These are phyloP conservation scores for Mortierella hygrophila DNA, from an alignment of 192 early-diverging fungal genomes.

Conservation along the genomic window DNA sequence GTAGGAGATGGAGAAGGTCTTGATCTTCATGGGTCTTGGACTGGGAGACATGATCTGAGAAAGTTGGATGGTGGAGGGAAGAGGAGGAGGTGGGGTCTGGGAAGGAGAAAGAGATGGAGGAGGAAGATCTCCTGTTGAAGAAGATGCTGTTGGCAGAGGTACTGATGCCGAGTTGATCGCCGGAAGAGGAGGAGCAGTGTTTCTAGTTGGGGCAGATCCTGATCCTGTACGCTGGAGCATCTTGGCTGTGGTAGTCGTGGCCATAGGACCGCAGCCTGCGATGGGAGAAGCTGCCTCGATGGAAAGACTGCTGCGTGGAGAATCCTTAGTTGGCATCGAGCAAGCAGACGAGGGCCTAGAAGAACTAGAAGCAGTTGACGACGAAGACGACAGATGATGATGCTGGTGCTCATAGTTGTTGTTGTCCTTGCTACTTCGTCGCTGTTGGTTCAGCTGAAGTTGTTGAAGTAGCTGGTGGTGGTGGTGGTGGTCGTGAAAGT, in stretches of 20 bases:
- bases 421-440: neutral
- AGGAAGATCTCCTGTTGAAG: too few relatives aligned
- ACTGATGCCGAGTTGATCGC: neutral
- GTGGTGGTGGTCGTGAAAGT: constrained; percentile 1
- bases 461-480: neutral
- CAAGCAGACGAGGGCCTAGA: neutral
- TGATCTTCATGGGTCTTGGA: neutral
- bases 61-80: neutral
- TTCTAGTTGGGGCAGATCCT: neutral
- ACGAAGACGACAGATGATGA: constrained; percentile 3
- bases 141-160: too few relatives aligned
- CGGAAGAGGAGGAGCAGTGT: neutral
- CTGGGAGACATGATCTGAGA: neutral
- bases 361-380: neutral
- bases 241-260: neutral
- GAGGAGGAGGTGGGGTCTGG: neutral
- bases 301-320: neutral
- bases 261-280: neutral
- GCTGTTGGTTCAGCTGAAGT: neutral
- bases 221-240: neutral
- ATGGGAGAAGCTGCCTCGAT: neutral
- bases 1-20: constrained; percentile 31
- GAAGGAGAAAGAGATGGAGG: neutral
- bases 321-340: neutral
- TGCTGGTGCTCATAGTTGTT: neutral